Evolutionary conservation across 1,139 yeast species (phyloP).

Genomic region (Pichia sp.): DNA sequence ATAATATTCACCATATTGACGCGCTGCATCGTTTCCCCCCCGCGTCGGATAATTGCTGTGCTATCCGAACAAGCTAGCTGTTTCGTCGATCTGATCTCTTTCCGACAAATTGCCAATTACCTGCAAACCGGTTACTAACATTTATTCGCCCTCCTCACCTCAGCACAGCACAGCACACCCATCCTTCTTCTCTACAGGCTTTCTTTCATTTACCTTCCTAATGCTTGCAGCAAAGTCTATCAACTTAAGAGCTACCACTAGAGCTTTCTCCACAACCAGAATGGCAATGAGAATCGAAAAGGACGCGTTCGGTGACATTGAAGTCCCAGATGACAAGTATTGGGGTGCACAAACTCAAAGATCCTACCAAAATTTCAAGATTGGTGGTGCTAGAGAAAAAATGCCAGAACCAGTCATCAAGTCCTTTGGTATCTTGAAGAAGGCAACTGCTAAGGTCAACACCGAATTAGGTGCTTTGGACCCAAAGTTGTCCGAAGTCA

Average conservation of each 20-base stretch:
- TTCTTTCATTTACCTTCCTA: background rate
- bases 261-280: slow-evolving; percentile 26
- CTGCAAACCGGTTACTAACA: too few relatives aligned
- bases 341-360: slow-evolving; percentile 99
- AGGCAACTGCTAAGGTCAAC: slow-evolving; percentile 92
- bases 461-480: slow-evolving; percentile 75
- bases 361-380: slow-evolving; percentile 86
- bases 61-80: too few relatives aligned
- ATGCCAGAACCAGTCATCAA: slow-evolving; percentile 88
- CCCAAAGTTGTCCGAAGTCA: slow-evolving; percentile 75
- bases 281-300: slow-evolving; percentile 59
- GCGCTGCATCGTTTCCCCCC: too few relatives aligned
- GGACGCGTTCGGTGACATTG: slow-evolving; percentile 95
- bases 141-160: too few relatives aligned
- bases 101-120: too few relatives aligned
- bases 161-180: too few relatives aligned
- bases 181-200: too few relatives aligned
- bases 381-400: slow-evolving; percentile 85
- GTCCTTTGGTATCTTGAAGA: slow-evolving; percentile 91
- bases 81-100: too few relatives aligned
- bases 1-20: too few relatives aligned
- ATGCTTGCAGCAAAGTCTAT: slow-evolving; percentile 26
- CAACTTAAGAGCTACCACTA: slow-evolving; percentile 12
- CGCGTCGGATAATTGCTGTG: too few relatives aligned
- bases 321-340: slow-evolving; percentile 77